Evolutionary conservation across 495 filamentous ascomycete genomes (phyloP).

Genomic region (Hypomontagnella monticulosa): DNA sequence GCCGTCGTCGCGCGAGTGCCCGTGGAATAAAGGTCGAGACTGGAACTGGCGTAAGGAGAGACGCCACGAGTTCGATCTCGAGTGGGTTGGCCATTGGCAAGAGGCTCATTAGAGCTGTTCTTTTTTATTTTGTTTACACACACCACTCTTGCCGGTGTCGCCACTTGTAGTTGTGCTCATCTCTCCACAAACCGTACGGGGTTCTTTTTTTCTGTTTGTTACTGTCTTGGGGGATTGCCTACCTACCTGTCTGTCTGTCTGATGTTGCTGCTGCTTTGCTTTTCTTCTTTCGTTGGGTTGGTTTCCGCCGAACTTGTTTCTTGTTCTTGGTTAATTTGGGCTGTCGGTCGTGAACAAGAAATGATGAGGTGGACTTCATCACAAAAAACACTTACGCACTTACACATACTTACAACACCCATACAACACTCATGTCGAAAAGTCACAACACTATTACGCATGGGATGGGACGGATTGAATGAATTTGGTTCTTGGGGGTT

Average conservation of each 20-base stretch:
- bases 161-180: conserved; percentile 66
- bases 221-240: conserved; percentile 22
- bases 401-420: no score
- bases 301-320: conserved; percentile 39
- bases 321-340: conserved; percentile 43
- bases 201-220: conserved; percentile 28
- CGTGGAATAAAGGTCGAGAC: conserved; percentile 55
- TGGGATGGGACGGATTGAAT: conserved; percentile 9
- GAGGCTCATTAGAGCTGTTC: conserved; percentile 57
- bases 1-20: conserved; percentile 52
- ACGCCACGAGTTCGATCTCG: conserved; percentile 72
- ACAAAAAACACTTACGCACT: conserved; percentile 1
- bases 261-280: conserved; percentile 39
- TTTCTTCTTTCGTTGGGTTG: conserved; percentile 40
- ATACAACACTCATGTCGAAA: no score
- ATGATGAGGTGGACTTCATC: conserved; percentile 1
- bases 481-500: conserved; percentile 34
- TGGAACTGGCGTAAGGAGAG: conserved; percentile 75
- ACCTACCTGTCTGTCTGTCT: no score
- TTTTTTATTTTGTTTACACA: conserved; percentile 23
- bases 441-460: conserved; percentile 2
- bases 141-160: conserved; percentile 45
- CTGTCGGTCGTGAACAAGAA: no score
- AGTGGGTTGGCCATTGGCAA: conserved; percentile 92
- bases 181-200: conserved; percentile 39